These are phyloP conservation scores for Dactylellina leptospora DNA, from an alignment of 2,329 filamentous ascomycete genomes.

Conservation along the genomic window DNA sequence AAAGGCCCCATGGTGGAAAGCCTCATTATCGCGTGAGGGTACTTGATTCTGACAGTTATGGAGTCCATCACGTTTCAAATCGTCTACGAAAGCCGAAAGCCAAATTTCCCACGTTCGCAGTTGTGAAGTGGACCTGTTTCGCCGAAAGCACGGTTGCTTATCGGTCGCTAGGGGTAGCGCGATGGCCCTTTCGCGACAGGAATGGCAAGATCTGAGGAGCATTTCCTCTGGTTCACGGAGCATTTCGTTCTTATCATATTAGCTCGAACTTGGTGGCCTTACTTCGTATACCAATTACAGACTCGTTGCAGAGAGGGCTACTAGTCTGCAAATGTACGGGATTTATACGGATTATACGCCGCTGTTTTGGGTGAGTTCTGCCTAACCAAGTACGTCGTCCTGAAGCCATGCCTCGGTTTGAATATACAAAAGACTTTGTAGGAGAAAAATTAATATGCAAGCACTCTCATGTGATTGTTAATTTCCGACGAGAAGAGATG, in stretches of 20 bases:
- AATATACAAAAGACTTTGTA: slow-evolving; percentile 1
- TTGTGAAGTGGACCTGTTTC: slow-evolving; percentile 1
- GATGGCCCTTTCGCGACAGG: not conserved
- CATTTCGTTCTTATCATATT: not conserved
- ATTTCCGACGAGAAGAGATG: slow-evolving; percentile 34
- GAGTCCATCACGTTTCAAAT: slow-evolving; percentile 10
- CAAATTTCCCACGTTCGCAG: not conserved
- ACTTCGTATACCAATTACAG: too few species aligned
- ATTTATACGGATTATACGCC: too few species aligned
- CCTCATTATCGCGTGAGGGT: slow-evolving; percentile 4
- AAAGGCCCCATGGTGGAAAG: slow-evolving; percentile 1
- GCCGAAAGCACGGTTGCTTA: slow-evolving; percentile 19
- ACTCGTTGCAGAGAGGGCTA: too few species aligned
- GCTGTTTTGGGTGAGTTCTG: too few species aligned
- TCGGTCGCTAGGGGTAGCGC: not conserved
- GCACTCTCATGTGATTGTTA: slow-evolving; percentile 43
- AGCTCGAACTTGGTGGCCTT: too few species aligned
- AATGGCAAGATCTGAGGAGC: too few species aligned
- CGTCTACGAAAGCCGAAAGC: slow-evolving; percentile 10
- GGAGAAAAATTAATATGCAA: not conserved
- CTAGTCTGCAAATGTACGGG: too few species aligned
- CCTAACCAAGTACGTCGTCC: too few species aligned
- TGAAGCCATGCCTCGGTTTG: slow-evolving; percentile 7
- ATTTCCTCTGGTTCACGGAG: slow-evolving; percentile 25
- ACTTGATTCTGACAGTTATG: slow-evolving; percentile 17